Conservation (phyloP, 2,329 filamentous ascomycete species). For the Chaetomiaceae sp. region DNA sequence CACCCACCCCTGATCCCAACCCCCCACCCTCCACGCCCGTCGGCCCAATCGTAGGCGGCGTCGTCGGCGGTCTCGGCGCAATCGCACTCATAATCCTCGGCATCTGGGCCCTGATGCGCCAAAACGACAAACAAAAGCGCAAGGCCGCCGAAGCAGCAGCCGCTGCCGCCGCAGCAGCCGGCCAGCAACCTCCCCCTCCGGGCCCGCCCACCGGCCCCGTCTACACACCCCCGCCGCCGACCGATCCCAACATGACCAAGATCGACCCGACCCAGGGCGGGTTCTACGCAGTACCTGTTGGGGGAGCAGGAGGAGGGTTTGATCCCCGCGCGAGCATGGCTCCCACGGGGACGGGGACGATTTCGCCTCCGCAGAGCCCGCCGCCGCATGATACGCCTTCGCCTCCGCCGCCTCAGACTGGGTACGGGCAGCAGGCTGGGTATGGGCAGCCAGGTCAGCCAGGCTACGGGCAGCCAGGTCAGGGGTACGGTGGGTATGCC, state of each 20-base stretch:
- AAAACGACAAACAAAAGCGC: constrained; percentile 24
- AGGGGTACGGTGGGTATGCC: neutral
- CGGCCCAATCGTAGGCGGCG: constrained; percentile 33
- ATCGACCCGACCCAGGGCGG: neutral
- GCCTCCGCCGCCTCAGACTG: neutral
- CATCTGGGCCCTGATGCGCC: constrained; percentile 30
- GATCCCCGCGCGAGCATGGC: constrained; percentile 5
- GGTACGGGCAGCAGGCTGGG: constrained; percentile 7
- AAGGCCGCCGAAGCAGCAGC: neutral
- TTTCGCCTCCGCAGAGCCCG: neutral
- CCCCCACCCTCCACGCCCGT: constrained; percentile 5
- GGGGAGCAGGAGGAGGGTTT: neutral
- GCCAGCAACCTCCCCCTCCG: constrained; percentile 6
- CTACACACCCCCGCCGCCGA: too few species aligned
- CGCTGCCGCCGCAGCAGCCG: neutral
- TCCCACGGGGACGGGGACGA: neutral
- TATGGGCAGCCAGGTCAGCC: constrained; percentile 5
- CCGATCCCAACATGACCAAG: constrained; percentile 9
- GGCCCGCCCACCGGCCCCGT: too few species aligned
- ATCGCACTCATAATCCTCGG: constrained; percentile 29
- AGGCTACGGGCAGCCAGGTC: constrained; percentile 2
- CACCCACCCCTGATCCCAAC: neutral
- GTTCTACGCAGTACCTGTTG: neutral
- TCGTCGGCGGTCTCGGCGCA: constrained; percentile 30
- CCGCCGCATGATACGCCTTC: neutral